Conservation (phyloP, 1,139 yeast species). For the Diutina scorzettiae region DNA sequence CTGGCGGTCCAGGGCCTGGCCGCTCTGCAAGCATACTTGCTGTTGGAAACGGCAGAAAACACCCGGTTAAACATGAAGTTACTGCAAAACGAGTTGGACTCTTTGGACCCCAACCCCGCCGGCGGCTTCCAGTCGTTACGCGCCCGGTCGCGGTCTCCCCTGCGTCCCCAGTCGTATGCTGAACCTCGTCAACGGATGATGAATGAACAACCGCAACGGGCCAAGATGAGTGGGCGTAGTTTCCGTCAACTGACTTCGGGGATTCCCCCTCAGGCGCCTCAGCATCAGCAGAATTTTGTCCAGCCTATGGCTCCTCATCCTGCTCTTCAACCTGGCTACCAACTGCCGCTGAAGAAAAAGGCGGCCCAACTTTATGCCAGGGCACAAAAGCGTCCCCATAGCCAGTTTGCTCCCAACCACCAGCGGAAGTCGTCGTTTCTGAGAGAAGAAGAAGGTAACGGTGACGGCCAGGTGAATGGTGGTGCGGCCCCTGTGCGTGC, state of each 20-base stretch:
- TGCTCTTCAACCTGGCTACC: slow-evolving; percentile 26
- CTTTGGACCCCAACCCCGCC: neutral
- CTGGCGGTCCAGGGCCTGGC: slow-evolving; percentile 16
- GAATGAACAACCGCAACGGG: slow-evolving; percentile 6
- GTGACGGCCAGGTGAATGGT: slow-evolving; percentile 7
- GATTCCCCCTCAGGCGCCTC: neutral
- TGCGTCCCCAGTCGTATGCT: slow-evolving; percentile 20
- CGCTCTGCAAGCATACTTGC: slow-evolving; percentile 51
- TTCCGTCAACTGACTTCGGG: slow-evolving; percentile 5
- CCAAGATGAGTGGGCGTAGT: neutral
- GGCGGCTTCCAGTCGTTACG: neutral
- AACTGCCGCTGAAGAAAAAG: slow-evolving; percentile 30
- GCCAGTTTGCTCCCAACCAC: slow-evolving; percentile 23
- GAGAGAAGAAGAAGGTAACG: neutral
- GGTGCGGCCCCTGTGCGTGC: slow-evolving; percentile 6
- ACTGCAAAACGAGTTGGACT: slow-evolving; percentile 13
- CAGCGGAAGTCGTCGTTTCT: slow-evolving; percentile 39
- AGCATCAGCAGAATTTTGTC: slow-evolving; percentile 6
- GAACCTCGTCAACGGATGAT: slow-evolving; percentile 7
- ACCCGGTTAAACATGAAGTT: slow-evolving; percentile 59
- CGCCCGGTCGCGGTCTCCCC: slow-evolving; percentile 6
- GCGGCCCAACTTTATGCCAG: slow-evolving; percentile 40
- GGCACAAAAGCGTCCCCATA: slow-evolving; percentile 32
- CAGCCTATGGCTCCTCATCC: slow-evolving; percentile 36
- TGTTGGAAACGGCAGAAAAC: slow-evolving; percentile 66